Evolutionary conservation across 768 basidiomycete genomes (phyloP).

Genomic region (Strobilomyces dryophilus): DNA sequence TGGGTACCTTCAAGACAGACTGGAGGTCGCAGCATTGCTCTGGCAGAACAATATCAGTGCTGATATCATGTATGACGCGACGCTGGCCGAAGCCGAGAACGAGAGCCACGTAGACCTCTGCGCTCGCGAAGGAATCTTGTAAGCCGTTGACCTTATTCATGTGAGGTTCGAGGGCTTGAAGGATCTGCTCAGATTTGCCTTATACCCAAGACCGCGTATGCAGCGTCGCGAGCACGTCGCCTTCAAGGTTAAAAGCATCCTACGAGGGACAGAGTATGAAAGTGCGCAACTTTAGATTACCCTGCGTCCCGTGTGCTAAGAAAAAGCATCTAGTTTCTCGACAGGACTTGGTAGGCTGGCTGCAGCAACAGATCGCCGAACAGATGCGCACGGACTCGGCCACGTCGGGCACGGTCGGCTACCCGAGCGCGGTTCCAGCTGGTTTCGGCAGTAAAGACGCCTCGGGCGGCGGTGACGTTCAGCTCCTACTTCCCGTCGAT

Average conservation of each 20-base stretch:
- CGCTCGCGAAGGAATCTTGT: constrained; percentile 82
- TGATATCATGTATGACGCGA: constrained; percentile 83
- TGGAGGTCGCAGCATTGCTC: constrained; percentile 71
- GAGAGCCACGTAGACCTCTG: constrained; percentile 68
- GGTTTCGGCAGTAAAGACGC: constrained; percentile 34
- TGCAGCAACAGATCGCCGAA: constrained; percentile 74
- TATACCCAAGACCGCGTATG: constrained; percentile 54
- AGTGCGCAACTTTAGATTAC: constrained; percentile 36
- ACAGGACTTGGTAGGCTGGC: constrained; percentile 69
- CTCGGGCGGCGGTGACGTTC: constrained; percentile 43
- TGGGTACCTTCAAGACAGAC: constrained; percentile 70
- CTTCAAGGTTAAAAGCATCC: constrained; percentile 80
- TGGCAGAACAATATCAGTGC: constrained; percentile 84
- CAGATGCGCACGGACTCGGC: constrained; percentile 71
- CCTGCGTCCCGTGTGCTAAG: constrained; percentile 3
- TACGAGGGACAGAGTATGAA: constrained; percentile 74
- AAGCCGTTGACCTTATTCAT: constrained; percentile 22
- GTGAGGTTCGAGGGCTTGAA: constrained; percentile 28
- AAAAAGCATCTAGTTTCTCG: constrained; percentile 45
- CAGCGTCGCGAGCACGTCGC: constrained; percentile 57
- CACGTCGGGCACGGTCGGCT: constrained; percentile 52
- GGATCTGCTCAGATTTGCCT: constrained; percentile 47
- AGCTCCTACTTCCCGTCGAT: constrained; percentile 65
- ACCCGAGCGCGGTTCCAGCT: constrained; percentile 36
- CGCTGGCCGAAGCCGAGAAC: constrained; percentile 55